A percentile compares a stretch with the other conserved stretches of the same genome.
Evolutionary conservation across 148 eudicot genomes (phyloP).

Genomic region (Limonium bicolor): DNA sequence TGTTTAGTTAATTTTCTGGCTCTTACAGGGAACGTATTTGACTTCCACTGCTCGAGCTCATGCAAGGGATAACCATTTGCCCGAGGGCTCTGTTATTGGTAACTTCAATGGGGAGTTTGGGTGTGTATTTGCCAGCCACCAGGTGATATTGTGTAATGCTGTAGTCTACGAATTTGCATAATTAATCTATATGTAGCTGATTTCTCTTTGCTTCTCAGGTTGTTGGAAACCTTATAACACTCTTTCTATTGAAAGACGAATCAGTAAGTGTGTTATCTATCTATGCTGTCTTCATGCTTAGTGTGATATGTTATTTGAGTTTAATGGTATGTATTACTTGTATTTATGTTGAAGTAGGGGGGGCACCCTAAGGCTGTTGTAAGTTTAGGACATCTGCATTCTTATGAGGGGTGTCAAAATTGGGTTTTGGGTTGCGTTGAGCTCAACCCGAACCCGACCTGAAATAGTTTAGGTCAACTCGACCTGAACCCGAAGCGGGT

Average conservation of each 20-base stretch:
- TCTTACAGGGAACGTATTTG: slow-evolving; percentile 86
- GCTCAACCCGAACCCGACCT: too few species aligned
- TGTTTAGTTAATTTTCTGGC: slow-evolving; percentile 5
- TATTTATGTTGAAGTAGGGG: too few species aligned
- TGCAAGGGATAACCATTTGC: slow-evolving; percentile 51
- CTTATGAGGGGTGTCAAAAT: too few species aligned
- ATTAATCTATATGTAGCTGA: neutral
- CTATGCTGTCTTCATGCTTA: too few species aligned
- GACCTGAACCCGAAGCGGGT: too few species aligned
- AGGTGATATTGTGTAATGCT: slow-evolving; percentile 26
- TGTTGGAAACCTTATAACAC: slow-evolving; percentile 71
- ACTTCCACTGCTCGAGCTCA: slow-evolving; percentile 82
- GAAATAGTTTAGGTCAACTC: too few species aligned
- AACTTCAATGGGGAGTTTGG: slow-evolving; percentile 88
- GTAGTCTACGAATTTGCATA: neutral
- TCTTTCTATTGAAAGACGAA: slow-evolving; percentile 53
- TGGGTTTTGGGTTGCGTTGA: too few species aligned
- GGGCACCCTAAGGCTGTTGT: too few species aligned
- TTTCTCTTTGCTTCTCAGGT: slow-evolving; percentile 34
- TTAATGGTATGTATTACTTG: too few species aligned
- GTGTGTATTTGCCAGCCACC: slow-evolving; percentile 83
- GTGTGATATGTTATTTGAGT: too few species aligned
- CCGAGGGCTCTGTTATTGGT: slow-evolving; percentile 84
- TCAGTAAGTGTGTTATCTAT: slow-evolving; percentile 25
- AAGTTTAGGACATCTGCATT: too few species aligned